Percentiles rank a stretch among this genome's conserved stretches.
Conservation (phyloP, 1,284 basidiomycete species). For the Gymnopus androsaceus region DNA sequence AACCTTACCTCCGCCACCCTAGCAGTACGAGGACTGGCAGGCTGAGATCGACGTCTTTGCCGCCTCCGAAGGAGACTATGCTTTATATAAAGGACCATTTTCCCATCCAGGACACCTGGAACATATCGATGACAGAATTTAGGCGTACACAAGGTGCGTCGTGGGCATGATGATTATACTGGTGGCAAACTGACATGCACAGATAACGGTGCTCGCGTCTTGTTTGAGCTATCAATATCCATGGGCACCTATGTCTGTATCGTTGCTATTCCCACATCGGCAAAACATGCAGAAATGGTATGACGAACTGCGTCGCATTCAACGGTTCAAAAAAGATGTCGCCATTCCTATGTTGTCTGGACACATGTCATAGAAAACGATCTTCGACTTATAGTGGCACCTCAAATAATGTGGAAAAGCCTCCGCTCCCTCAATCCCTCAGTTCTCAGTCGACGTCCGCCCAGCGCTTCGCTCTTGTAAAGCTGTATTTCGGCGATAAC, state of each 20-base stretch:
- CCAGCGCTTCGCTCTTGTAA: constrained; percentile 1
- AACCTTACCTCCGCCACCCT: constrained; percentile 2
- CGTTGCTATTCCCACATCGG: background rate
- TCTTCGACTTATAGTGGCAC: background rate
- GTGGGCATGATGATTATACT: background rate
- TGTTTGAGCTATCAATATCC: constrained; percentile 1
- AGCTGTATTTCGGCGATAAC: constrained; percentile 7
- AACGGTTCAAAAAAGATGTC: background rate
- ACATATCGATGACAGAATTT: background rate
- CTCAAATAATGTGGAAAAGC: background rate
- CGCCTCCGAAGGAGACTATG: background rate
- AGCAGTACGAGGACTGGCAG: constrained; percentile 7
- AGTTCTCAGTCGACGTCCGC: background rate
- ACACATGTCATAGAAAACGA: background rate
- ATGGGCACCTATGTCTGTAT: background rate
- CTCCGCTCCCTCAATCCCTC: background rate
- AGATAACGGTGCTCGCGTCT: constrained; percentile 2
- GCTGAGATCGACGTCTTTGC: constrained; percentile 7
- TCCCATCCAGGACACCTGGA: background rate
- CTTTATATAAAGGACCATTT: constrained; percentile 13
- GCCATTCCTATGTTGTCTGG: background rate
- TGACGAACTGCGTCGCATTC: background rate
- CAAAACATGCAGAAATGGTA: constrained; percentile 6
- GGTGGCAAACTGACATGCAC: background rate
- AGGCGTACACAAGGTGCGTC: constrained; percentile 11